Evolutionary conservation across 257 asterid genomes (phyloP).

Genomic region (Nicotiana tabacum): DNA sequence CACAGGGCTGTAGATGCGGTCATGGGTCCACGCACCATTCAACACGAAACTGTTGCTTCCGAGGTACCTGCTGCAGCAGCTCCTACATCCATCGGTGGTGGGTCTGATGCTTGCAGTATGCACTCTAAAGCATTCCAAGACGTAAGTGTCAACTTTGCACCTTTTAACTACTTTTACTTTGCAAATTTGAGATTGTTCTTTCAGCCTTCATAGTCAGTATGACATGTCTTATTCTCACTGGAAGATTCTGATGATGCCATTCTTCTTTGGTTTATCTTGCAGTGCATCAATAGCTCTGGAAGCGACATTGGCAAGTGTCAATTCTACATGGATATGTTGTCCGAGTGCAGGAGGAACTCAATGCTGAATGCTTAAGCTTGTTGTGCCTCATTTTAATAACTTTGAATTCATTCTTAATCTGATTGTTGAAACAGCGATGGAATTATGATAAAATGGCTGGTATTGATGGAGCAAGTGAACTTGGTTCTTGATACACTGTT

Average conservation of each 20-base stretch:
- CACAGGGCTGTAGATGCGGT: constrained; percentile 76
- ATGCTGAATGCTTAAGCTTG: constrained; percentile 8
- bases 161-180: neutral
- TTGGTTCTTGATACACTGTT: neutral
- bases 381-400: neutral
- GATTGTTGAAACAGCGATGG: neutral
- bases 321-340: constrained; percentile 29
- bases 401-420: neutral
- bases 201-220: neutral
- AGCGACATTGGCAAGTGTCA: constrained; percentile 27
- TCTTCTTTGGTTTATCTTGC: neutral
- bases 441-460: neutral
- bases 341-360: constrained; percentile 26
- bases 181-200: neutral
- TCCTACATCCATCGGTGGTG: constrained; percentile 37
- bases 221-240: neutral
- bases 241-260: neutral
- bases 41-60: constrained; percentile 57
- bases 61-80: constrained; percentile 39
- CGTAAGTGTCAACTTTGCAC: constrained; percentile 29
- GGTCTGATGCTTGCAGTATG: constrained; percentile 49
- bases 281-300: constrained; percentile 20
- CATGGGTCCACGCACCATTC: constrained; percentile 72
- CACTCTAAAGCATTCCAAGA: constrained; percentile 74
- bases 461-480: neutral